Conservation (phyloP, 2,329 filamentous ascomycete genomes). For the Diaporthe ampelina region DNA sequence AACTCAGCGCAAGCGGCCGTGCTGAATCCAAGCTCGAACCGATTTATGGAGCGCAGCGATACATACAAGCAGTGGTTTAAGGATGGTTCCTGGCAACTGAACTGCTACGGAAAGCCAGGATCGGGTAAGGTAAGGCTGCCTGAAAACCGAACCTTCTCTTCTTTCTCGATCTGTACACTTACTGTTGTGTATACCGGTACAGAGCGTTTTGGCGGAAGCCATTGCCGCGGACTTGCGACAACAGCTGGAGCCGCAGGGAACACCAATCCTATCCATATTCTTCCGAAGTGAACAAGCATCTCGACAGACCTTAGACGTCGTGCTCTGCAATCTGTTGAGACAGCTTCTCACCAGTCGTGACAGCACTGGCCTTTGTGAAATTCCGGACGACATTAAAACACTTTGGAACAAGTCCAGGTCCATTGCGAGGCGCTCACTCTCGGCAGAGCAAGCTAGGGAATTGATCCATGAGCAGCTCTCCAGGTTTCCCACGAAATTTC, state of each 20-base stretch:
- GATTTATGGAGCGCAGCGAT: background rate
- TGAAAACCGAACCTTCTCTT: background rate
- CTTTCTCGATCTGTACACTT: background rate
- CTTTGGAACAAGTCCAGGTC: background rate
- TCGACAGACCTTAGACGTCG: background rate
- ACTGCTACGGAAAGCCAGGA: background rate
- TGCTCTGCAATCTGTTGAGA: background rate
- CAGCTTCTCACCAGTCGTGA: background rate
- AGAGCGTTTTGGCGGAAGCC: background rate
- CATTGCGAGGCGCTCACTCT: background rate
- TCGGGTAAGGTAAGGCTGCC: background rate
- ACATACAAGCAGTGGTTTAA: background rate
- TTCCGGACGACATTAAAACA: background rate
- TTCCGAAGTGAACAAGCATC: background rate
- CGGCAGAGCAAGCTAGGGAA: background rate
- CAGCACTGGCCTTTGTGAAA: background rate
- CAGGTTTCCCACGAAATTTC: background rate
- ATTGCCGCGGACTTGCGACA: background rate
- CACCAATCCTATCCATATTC: background rate
- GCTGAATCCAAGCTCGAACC: background rate
- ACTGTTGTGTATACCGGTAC: background rate
- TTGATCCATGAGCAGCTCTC: background rate
- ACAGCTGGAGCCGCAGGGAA: background rate
- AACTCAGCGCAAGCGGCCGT: background rate
- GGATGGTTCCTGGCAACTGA: background rate